Percentiles rank a stretch among this genome's conserved stretches.
Conservation (phyloP, 2,329 filamentous ascomycete species). For the Penicillium brevicompactum region DNA sequence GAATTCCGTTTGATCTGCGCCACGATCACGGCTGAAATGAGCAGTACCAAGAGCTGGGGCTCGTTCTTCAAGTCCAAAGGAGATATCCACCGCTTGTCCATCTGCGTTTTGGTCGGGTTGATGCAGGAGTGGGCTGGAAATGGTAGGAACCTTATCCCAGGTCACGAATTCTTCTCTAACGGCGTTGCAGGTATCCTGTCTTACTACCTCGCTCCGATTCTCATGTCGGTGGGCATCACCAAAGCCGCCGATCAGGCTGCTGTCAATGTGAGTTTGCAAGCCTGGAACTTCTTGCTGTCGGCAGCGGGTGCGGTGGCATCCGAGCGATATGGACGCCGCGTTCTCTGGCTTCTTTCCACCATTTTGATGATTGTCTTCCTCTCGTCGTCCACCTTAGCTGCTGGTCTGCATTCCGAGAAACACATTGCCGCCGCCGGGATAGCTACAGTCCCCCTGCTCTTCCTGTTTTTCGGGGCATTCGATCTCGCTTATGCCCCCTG, state of each 20-base stretch:
- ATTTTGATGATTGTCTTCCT: constrained; percentile 25
- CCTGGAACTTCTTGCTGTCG: constrained; percentile 27
- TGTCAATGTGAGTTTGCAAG: constrained; percentile 26
- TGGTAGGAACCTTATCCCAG: constrained; percentile 7
- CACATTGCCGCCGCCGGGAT: constrained; percentile 25
- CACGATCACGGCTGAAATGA: constrained; percentile 17
- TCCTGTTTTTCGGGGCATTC: constrained; percentile 34
- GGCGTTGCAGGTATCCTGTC: constrained; percentile 24
- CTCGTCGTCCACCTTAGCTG: constrained; percentile 24
- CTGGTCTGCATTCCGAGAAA: constrained; percentile 25
- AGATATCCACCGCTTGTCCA: constrained; percentile 16
- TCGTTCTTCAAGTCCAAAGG: constrained; percentile 20
- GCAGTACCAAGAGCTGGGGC: constrained; percentile 13
- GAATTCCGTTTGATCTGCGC: constrained; percentile 24
- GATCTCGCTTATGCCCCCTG: constrained; percentile 32
- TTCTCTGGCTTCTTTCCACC: constrained; percentile 24
- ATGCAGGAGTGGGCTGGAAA: constrained; percentile 27
- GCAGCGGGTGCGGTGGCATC: constrained; percentile 22
- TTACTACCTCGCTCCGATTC: constrained; percentile 42
- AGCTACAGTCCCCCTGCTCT: constrained; percentile 40
- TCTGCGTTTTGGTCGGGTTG: constrained; percentile 21
- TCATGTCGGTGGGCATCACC: constrained; percentile 35
- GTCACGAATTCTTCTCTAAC: background rate
- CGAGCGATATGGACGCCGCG: constrained; percentile 24
- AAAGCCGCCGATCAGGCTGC: constrained; percentile 28